Evolutionary conservation across 306 rosid genomes (phyloP).

Genomic region (Trifolium dubium): DNA sequence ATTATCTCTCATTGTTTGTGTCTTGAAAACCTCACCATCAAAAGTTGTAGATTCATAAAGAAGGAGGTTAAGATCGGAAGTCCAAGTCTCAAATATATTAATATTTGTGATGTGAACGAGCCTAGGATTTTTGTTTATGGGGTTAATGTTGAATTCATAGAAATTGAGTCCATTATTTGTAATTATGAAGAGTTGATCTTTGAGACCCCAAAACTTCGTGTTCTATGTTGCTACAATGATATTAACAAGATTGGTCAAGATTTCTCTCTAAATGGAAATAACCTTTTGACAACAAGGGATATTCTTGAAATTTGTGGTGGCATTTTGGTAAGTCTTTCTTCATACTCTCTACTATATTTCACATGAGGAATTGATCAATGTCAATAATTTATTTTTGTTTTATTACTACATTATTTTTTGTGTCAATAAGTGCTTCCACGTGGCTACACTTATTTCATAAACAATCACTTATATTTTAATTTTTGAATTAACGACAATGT

Average conservation of each 20-base stretch:
- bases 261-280: neutral
- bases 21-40: neutral
- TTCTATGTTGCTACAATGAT: neutral
- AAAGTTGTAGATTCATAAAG: accelerated
- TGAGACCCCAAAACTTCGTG: neutral
- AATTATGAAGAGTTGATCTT: neutral
- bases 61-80: neutral
- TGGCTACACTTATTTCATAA: no score
- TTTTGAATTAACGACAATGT: neutral
- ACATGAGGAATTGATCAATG: neutral
- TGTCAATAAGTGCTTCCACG: neutral
- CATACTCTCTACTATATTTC: neutral
- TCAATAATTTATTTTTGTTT: neutral
- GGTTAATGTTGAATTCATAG: neutral
- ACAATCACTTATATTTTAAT: neutral
- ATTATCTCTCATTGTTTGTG: neutral
- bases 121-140: neutral
- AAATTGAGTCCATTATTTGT: neutral
- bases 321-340: neutral
- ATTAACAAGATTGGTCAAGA: no score
- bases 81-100: neutral
- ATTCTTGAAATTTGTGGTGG: neutral
- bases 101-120: neutral
- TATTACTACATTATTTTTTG: neutral
- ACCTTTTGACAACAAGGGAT: neutral